Conservation (phyloP, 1,139 yeast genomes). For the Yamadazyma siamensis region DNA sequence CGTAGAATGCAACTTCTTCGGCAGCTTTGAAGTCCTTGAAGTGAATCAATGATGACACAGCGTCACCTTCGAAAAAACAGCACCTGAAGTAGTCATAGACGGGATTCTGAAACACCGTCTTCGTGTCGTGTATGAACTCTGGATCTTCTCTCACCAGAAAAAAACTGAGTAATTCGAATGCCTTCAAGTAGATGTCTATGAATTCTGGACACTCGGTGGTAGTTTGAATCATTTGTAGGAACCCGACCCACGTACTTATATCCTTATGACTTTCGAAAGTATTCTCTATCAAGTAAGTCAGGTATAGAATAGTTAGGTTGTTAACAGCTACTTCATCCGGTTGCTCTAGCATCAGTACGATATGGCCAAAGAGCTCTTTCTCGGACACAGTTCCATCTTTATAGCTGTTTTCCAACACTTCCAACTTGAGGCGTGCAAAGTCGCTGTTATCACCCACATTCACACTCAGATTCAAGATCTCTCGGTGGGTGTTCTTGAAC, state of each 20-base stretch:
- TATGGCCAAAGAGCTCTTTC: constrained; percentile 16
- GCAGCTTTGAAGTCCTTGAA: constrained; percentile 28
- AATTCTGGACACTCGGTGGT: constrained; percentile 28
- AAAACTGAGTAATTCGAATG: constrained; percentile 26
- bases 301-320: constrained; percentile 24
- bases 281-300: constrained; percentile 30
- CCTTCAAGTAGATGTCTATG: constrained; percentile 29
- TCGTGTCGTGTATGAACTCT: no score
- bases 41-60: constrained; percentile 6
- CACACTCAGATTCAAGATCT: constrained; percentile 28
- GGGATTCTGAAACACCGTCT: constrained; percentile 2
- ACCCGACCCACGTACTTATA: constrained; percentile 34
- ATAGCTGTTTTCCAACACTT: constrained; percentile 32
- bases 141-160: constrained; percentile 1
- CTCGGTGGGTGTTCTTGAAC: constrained; percentile 26
- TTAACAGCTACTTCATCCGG: constrained; percentile 18
- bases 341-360: constrained; percentile 12
- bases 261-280: constrained; percentile 20
- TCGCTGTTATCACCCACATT: constrained; percentile 19
- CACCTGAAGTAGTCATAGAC: constrained; percentile 8
- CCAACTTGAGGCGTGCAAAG: constrained; percentile 30
- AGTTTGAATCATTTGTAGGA: constrained; percentile 21
- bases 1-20: constrained; percentile 27
- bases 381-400: constrained; percentile 15
- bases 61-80: constrained; percentile 6